Evolutionary conservation across 345 rosid genomes (phyloP).

Genomic region (Brassica rapa): DNA sequence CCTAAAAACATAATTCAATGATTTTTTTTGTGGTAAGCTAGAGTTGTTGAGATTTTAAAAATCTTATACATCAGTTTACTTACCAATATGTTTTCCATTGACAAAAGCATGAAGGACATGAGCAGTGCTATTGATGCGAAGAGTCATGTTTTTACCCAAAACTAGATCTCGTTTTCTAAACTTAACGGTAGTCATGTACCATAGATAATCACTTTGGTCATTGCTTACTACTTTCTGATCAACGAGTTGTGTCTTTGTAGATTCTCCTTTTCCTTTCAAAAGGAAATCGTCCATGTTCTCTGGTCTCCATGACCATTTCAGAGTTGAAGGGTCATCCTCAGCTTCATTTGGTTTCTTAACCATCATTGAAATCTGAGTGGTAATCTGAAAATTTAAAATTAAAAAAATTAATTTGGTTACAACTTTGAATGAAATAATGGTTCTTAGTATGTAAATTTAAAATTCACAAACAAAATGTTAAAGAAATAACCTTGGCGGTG

Average conservation of each 20-base stretch:
- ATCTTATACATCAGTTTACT: neutral
- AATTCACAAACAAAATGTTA: neutral
- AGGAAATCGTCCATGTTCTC: slow-evolving; percentile 39
- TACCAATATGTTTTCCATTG: neutral
- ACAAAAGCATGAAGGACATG: too few species aligned
- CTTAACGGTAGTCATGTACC: slow-evolving; percentile 44
- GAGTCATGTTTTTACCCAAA: neutral
- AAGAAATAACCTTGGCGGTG: slow-evolving; percentile 21
- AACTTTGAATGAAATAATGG: neutral
- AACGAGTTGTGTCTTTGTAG: slow-evolving; percentile 3
- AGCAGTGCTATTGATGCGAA: neutral
- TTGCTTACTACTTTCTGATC: slow-evolving; percentile 60
- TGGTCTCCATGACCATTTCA: slow-evolving; percentile 47
- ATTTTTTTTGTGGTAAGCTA: neutral
- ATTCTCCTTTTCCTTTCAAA: slow-evolving; percentile 40
- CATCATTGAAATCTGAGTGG: slow-evolving; percentile 37
- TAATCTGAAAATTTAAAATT: slow-evolving; percentile 25
- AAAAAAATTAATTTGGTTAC: neutral
- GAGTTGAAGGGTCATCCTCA: neutral
- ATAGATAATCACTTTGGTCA: slow-evolving; percentile 40
- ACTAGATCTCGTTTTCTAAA: slow-evolving; percentile 43
- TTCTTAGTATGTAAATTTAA: neutral
- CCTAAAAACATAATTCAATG: slow-evolving; percentile 31
- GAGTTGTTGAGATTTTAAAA: neutral
- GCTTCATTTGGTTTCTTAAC: slow-evolving; percentile 30